Evolutionary conservation across 2,329 filamentous ascomycete species (phyloP).

Genomic region (Clarireedia hainanense): DNA sequence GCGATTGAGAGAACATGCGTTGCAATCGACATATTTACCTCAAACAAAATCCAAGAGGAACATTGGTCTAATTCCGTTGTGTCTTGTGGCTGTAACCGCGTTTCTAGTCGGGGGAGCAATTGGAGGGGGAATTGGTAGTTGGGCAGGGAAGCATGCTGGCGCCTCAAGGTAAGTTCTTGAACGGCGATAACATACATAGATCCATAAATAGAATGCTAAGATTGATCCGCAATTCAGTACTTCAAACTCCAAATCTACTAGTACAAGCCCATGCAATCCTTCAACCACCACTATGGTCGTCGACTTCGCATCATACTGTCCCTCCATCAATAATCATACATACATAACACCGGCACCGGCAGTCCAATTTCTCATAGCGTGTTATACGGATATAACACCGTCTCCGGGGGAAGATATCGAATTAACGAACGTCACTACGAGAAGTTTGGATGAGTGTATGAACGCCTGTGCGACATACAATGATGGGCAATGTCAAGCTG

Average conservation of each 20-base stretch:
- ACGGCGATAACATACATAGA: background rate
- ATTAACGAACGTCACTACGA: conserved; percentile 10
- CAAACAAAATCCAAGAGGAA: conserved; percentile 1
- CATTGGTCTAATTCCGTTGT: conserved; percentile 7
- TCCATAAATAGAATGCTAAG: background rate
- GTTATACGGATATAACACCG: conserved; percentile 10
- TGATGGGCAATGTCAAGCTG: conserved; percentile 15
- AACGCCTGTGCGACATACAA: conserved; percentile 14
- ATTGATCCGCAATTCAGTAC: background rate
- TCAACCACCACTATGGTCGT: conserved; percentile 10
- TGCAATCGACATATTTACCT: background rate
- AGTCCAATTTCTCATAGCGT: conserved; percentile 15
- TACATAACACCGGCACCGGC: conserved; percentile 12
- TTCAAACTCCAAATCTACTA: background rate
- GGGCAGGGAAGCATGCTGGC: background rate
- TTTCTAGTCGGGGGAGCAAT: conserved; percentile 16
- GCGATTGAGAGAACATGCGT: conserved; percentile 4
- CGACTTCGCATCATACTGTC: conserved; percentile 16
- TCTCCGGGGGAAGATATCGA: conserved; percentile 13
- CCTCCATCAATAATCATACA: conserved; percentile 8
- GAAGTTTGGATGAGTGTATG: conserved; percentile 13
- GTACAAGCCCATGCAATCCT: conserved; percentile 3
- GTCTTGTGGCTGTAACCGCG: conserved; percentile 9
- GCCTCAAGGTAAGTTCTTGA: background rate
- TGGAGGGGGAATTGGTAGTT: conserved; percentile 14